phyloP scores from a whole-genome alignment of 257 asterid species.

The Echium plantagineum region DNA sequence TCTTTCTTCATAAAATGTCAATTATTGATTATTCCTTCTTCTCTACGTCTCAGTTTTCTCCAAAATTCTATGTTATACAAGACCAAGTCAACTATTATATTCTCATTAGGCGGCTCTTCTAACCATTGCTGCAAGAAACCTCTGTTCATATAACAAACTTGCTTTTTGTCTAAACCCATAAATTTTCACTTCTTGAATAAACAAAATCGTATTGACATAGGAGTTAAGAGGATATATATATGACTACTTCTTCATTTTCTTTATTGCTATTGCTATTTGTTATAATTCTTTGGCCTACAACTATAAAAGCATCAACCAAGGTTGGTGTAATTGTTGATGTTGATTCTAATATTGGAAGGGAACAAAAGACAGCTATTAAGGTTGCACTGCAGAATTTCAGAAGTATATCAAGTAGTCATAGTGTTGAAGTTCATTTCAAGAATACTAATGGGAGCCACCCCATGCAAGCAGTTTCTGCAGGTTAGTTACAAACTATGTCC shows the following conservation, averaged over 20 bases:
- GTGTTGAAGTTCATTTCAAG: slow-evolving; percentile 20
- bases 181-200: background rate
- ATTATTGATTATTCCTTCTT: too few relatives aligned
- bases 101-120: background rate
- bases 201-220: background rate
- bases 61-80: background rate
- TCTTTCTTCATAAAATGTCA: background rate
- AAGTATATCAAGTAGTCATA: slow-evolving; percentile 8
- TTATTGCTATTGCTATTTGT: background rate
- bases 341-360: slow-evolving; percentile 31
- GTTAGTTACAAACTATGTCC: slow-evolving; percentile 16
- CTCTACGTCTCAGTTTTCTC: background rate
- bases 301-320: slow-evolving; percentile 7
- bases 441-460: slow-evolving; percentile 16
- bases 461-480: slow-evolving; percentile 25
- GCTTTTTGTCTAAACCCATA: background rate
- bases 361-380: slow-evolving; percentile 22
- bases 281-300: slow-evolving; percentile 4
- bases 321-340: slow-evolving; percentile 30
- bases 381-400: slow-evolving; percentile 24
- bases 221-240: too few relatives aligned
- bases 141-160: too few relatives aligned
- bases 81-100: background rate
- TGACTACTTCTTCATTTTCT: background rate
- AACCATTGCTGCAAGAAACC: too few relatives aligned